Conservation (phyloP, 139 green algal species). For the Pleodorina starrii region DNA sequence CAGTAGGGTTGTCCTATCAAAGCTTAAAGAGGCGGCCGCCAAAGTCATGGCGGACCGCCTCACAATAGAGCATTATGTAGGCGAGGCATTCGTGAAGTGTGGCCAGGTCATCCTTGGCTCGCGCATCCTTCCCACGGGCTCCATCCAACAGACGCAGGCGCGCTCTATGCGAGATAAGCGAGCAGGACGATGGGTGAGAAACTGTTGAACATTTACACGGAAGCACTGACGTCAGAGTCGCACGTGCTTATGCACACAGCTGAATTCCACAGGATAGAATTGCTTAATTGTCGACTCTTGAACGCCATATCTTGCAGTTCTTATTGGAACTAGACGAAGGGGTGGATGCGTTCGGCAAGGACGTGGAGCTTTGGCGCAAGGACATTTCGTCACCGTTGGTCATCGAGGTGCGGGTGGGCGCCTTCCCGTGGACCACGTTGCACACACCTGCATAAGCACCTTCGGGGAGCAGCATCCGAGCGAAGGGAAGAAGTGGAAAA, state of each 20-base stretch:
- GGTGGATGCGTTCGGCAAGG: constrained; percentile 3
- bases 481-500: no score
- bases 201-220: not conserved
- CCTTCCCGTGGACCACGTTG: no score
- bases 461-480: no score
- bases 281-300: no score
- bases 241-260: no score
- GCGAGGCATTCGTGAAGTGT: constrained; percentile 45
- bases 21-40: not conserved
- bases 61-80: constrained; percentile 54
- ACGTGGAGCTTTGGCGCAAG: constrained; percentile 45
- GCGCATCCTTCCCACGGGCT: constrained; percentile 1
- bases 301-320: constrained; percentile 31
- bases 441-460: no score
- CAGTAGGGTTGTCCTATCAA: constrained; percentile 16
- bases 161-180: constrained; percentile 1
- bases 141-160: not conserved
- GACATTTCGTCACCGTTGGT: constrained; percentile 37
- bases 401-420: constrained; percentile 45
- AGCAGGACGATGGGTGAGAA: constrained; percentile 40
- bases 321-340: constrained; percentile 50
- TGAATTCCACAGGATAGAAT: no score
- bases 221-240: no score
- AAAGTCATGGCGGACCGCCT: constrained; percentile 42
- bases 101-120: constrained; percentile 43